Evolutionary conservation across 2,329 filamentous ascomycete species (phyloP).

Genomic region (Whalleya microplaca): DNA sequence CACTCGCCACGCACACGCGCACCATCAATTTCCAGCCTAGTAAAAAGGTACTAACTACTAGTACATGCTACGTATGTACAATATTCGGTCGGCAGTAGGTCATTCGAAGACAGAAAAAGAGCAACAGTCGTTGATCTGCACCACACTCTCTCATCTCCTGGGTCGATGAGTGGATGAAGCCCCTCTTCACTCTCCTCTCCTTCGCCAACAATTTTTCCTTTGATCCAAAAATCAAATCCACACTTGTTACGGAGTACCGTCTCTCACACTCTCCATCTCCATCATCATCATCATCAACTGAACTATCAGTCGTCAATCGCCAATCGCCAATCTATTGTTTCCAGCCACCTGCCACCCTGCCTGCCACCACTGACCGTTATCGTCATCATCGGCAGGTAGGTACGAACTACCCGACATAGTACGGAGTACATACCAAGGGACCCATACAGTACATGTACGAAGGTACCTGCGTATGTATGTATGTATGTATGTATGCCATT

Average conservation of each 20-base stretch:
- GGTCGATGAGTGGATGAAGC: neutral
- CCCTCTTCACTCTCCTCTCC: neutral
- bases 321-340: neutral
- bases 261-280: neutral
- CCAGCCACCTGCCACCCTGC: neutral
- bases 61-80: neutral
- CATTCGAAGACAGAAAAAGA: neutral
- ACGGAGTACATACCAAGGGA: too few relatives aligned
- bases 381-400: neutral
- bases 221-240: neutral
- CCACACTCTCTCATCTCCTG: neutral
- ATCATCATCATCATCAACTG: neutral
- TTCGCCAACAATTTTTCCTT: neutral
- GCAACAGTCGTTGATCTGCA: neutral
- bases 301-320: too few relatives aligned
- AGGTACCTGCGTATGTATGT: too few relatives aligned
- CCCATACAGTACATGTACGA: too few relatives aligned
- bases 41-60: neutral
- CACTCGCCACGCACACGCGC: too few relatives aligned
- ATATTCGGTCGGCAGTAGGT: too few relatives aligned
- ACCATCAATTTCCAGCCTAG: neutral
- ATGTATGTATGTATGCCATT: too few relatives aligned
- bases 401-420: neutral
- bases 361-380: neutral
- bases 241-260: too few relatives aligned